Evolutionary conservation across 2,329 filamentous ascomycete species (phyloP).

Genomic region (Trichoderma koningii): DNA sequence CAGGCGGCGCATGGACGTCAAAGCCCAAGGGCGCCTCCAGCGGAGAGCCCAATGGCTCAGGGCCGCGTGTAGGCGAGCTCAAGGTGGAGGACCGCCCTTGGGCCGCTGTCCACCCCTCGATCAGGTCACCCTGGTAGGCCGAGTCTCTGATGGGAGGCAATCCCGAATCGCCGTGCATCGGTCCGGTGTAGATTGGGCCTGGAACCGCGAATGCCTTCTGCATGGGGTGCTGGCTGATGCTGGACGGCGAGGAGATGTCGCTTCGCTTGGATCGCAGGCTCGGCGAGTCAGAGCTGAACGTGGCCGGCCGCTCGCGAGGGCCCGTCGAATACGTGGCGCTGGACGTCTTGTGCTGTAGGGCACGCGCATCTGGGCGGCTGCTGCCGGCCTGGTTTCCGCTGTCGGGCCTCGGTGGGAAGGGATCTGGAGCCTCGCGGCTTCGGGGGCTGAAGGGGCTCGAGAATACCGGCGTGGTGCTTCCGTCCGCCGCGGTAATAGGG

Average conservation of each 20-base stretch:
- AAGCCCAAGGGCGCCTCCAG: constrained; percentile 43
- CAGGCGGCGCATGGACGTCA: constrained; percentile 54
- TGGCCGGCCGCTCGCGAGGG: constrained; percentile 51
- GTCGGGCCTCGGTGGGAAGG: constrained; percentile 44
- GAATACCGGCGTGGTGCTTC: constrained; percentile 57
- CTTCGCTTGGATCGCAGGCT: constrained; percentile 64
- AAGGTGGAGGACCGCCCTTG: constrained; percentile 61
- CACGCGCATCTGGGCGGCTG: constrained; percentile 33
- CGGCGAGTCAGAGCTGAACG: constrained; percentile 59
- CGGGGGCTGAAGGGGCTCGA: constrained; percentile 54
- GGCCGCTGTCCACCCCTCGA: constrained; percentile 62
- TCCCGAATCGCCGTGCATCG: constrained; percentile 57
- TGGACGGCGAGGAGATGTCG: constrained; percentile 62
- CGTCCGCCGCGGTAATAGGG: constrained; percentile 51
- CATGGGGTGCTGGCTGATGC: constrained; percentile 46
- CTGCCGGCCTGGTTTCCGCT: constrained; percentile 46
- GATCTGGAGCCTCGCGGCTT: constrained; percentile 46
- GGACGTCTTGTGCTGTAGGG: constrained; percentile 52
- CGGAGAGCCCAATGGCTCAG: constrained; percentile 58
- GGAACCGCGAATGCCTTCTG: constrained; percentile 44
- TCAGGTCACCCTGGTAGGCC: constrained; percentile 57
- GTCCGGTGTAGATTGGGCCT: constrained; percentile 53
- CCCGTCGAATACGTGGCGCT: constrained; percentile 51
- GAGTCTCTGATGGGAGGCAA: constrained; percentile 54
- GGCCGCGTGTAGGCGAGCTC: constrained; percentile 57